Percentiles rank a stretch among this genome's conserved stretches.
Conservation (phyloP, 2,329 filamentous ascomycete species). For the Calonectria pauciramosa region DNA sequence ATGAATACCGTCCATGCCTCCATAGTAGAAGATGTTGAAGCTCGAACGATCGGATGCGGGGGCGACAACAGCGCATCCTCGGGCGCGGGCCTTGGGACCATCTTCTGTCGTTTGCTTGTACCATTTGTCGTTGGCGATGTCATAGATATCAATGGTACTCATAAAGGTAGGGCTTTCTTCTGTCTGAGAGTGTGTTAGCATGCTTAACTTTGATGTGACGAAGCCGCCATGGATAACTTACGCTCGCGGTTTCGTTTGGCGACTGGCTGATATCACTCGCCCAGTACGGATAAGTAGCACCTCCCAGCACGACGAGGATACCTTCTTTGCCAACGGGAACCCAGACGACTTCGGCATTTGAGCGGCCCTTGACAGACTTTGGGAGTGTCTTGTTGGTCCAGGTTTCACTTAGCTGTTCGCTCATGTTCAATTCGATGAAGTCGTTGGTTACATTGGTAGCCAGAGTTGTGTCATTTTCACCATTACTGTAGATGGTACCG, state of each 20-base stretch:
- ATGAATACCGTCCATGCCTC: constrained; percentile 75
- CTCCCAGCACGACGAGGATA: constrained; percentile 82
- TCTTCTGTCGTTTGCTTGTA: constrained; percentile 75
- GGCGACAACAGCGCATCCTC: constrained; percentile 83
- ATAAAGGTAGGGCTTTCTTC: constrained; percentile 79
- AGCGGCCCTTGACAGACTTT: constrained; percentile 63
- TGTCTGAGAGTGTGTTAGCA: constrained; percentile 55
- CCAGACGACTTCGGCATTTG: constrained; percentile 78
- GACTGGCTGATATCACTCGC: constrained; percentile 42
- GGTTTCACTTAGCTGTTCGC: constrained; percentile 58
- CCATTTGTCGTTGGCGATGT: constrained; percentile 78
- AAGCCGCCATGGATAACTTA: constrained; percentile 40
- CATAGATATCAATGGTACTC: constrained; percentile 81
- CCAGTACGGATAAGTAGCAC: constrained; percentile 75
- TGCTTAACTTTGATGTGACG: not conserved
- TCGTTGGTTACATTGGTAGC: constrained; percentile 65
- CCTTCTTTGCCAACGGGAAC: constrained; percentile 83
- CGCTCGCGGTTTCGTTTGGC: constrained; percentile 48
- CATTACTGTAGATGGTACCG: constrained; percentile 62
- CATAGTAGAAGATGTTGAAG: constrained; percentile 89
- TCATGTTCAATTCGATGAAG: constrained; percentile 74
- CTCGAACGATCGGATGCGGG: constrained; percentile 78
- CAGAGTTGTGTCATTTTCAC: constrained; percentile 50
- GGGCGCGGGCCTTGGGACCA: constrained; percentile 69
- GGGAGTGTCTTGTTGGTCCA: constrained; percentile 73